A percentile compares a stretch with the other conserved stretches of the same genome.
These are phyloP conservation scores for Lophiostoma macrostomum DNA, from an alignment of 495 filamentous ascomycete genomes.

Conservation along the genomic window DNA sequence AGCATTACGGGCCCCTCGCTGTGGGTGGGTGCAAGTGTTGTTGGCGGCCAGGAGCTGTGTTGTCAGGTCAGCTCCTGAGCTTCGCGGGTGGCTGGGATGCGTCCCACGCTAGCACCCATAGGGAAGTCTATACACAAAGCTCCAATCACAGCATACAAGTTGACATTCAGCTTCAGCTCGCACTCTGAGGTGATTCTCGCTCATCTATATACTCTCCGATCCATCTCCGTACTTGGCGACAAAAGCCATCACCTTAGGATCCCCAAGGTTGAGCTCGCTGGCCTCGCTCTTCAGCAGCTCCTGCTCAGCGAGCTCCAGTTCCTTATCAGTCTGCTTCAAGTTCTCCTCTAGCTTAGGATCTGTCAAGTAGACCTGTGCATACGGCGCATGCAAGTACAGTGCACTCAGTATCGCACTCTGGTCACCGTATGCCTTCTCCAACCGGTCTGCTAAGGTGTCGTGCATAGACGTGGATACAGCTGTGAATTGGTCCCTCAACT, in stretches of 20 bases:
- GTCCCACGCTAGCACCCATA: constrained; percentile 5
- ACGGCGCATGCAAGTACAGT: constrained; percentile 21
- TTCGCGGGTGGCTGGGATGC: constrained; percentile 19
- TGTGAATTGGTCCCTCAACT: constrained; percentile 16
- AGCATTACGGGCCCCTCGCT: constrained; percentile 21
- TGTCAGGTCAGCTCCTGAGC: constrained; percentile 24
- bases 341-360: constrained; percentile 14
- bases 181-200: too few relatives aligned
- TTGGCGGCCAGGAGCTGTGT: constrained; percentile 16
- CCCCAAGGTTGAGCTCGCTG: constrained; percentile 17
- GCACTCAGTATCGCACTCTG: constrained; percentile 10
- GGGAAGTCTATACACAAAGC: background rate
- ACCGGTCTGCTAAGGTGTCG: constrained; percentile 8
- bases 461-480: constrained; percentile 4
- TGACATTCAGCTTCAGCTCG: too few relatives aligned
- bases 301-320: constrained; percentile 11
- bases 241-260: constrained; percentile 23
- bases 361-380: constrained; percentile 8
- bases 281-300: constrained; percentile 16
- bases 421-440: constrained; percentile 20
- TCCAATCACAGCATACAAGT: too few relatives aligned
- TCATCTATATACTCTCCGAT: too few relatives aligned
- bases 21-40: constrained; percentile 16
- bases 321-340: constrained; percentile 19
- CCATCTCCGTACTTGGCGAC: constrained; percentile 21